These are phyloP conservation scores for Magnolia officinalis DNA, from an alignment of 164 flowering plant species.

Conservation along the genomic window DNA sequence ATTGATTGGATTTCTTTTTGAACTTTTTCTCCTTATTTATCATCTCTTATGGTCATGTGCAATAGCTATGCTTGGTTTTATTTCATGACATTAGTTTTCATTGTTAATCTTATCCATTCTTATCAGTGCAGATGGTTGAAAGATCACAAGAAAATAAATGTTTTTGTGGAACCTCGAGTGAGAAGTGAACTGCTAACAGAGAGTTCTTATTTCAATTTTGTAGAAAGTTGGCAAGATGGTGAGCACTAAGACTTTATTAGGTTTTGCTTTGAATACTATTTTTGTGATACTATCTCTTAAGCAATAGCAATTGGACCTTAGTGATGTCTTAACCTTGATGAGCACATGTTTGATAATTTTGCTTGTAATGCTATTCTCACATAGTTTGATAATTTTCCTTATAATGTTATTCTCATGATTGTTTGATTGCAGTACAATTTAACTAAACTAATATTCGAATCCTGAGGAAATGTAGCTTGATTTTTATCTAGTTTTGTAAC, in stretches of 20 bases:
- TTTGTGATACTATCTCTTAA: too few relatives aligned
- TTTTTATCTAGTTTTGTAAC: too few relatives aligned
- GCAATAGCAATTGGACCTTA: too few relatives aligned
- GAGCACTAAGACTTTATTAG: slow-evolving; percentile 19
- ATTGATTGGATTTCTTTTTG: not conserved
- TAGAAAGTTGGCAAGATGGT: slow-evolving; percentile 91
- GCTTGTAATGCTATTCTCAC: too few relatives aligned
- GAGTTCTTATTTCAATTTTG: slow-evolving; percentile 65
- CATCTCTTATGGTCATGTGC: not conserved
- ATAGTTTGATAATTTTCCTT: too few relatives aligned
- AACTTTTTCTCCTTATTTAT: not conserved
- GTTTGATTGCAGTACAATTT: too few relatives aligned
- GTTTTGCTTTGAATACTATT: not conserved
- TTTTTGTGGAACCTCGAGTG: slow-evolving; percentile 90
- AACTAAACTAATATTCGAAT: too few relatives aligned
- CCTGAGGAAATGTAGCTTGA: too few relatives aligned
- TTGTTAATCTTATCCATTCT: not conserved
- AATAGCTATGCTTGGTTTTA: not conserved
- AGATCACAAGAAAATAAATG: slow-evolving; percentile 53
- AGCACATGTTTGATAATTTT: too few relatives aligned
- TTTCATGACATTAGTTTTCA: not conserved
- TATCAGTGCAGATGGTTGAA: slow-evolving; percentile 72
- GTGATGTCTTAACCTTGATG: too few relatives aligned
- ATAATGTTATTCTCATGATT: too few relatives aligned
- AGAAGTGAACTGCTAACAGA: slow-evolving; percentile 71